These are phyloP conservation scores for Fraxinus nigra DNA, from an alignment of 305 asterid genomes.

Conservation along the genomic window DNA sequence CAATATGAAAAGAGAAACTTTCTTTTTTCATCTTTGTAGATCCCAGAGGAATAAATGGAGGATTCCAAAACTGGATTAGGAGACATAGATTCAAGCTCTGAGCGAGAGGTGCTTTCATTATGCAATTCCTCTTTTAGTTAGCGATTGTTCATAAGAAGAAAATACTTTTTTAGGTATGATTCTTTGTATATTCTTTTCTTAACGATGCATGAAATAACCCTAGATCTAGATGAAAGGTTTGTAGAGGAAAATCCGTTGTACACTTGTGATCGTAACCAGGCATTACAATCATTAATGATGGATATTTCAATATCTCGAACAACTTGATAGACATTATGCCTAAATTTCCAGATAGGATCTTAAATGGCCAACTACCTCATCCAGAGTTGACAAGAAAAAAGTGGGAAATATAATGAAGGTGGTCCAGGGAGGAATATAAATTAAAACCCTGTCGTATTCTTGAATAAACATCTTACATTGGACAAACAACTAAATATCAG, in stretches of 20 bases:
- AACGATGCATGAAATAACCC: neutral
- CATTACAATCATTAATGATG: neutral
- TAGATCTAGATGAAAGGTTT: neutral
- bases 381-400: neutral
- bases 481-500: conserved; percentile 10
- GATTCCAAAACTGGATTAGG: neutral
- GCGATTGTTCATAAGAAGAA: neutral
- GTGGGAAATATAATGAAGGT: conserved; percentile 14
- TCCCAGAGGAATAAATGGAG: neutral
- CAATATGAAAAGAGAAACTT: neutral
- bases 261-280: neutral
- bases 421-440: conserved; percentile 18
- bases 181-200: neutral
- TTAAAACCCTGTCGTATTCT: conserved; percentile 22
- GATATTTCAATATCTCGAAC: neutral
- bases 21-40: too few species aligned
- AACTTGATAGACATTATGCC: neutral
- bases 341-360: conserved; percentile 4
- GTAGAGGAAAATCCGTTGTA: neutral
- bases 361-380: conserved; percentile 6
- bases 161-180: neutral
- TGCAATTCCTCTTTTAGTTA: too few species aligned
- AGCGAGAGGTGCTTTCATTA: neutral
- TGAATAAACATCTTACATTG: conserved; percentile 10
- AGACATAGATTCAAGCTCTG: neutral